These are phyloP conservation scores for Flaveria sonorensis DNA, from an alignment of 129 eudicot species.

Conservation along the genomic window DNA sequence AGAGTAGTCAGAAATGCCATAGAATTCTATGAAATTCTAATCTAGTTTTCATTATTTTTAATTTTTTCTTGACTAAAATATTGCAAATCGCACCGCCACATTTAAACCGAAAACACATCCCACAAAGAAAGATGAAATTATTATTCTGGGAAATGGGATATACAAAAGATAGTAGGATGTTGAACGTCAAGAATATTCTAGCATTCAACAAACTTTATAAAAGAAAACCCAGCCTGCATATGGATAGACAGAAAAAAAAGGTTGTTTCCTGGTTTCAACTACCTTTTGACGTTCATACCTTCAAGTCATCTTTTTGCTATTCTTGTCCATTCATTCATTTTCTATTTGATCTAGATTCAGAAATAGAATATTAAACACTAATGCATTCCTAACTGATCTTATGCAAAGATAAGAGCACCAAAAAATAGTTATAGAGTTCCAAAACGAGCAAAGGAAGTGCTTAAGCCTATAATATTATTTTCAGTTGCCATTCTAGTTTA, in stretches of 20 bases:
- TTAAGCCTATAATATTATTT: neutral
- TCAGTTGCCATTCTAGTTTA: slow-evolving; percentile 10
- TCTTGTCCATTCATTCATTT: neutral
- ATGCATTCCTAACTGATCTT: slow-evolving; percentile 14
- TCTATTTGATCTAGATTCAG: neutral
- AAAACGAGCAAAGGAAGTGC: neutral
- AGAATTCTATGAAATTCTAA: neutral
- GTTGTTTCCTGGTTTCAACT: neutral
- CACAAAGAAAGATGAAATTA: neutral
- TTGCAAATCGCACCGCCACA: neutral
- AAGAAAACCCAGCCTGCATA: neutral
- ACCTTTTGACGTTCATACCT: too few relatives aligned
- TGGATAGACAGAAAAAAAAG: neutral
- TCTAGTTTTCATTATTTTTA: neutral
- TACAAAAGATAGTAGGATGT: neutral
- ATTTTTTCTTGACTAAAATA: neutral
- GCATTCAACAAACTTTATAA: neutral
- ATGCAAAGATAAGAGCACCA: too few relatives aligned
- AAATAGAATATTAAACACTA: neutral
- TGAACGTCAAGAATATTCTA: neutral
- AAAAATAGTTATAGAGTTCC: neutral
- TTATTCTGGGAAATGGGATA: neutral
- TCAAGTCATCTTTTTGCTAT: too few relatives aligned
- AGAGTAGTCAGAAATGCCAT: neutral
- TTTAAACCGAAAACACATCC: neutral